phyloP scores from a whole-genome alignment of 2,329 filamentous ascomycete species.

The Aspergillus aculeatinus region DNA sequence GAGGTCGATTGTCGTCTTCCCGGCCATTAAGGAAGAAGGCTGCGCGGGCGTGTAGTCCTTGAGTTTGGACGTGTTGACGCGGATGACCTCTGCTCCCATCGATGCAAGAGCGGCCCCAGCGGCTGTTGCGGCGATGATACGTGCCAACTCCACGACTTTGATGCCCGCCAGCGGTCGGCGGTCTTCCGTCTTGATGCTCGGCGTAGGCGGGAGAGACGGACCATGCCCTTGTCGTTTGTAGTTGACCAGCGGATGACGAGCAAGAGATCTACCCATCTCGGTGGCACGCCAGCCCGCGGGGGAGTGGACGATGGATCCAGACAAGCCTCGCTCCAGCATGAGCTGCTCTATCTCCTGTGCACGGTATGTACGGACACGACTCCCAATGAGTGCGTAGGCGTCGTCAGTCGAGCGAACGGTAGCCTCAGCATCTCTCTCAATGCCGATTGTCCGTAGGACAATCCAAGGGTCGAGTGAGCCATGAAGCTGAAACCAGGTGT shows the following conservation, averaged over 20 bases:
- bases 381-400: slow-evolving; percentile 25
- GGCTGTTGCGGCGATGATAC: slow-evolving; percentile 41
- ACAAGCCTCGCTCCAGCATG: slow-evolving; percentile 44
- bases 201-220: slow-evolving; percentile 33
- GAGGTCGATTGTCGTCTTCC: slow-evolving; percentile 28
- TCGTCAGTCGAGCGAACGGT: slow-evolving; percentile 8
- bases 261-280: slow-evolving; percentile 45
- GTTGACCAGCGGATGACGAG: slow-evolving; percentile 47
- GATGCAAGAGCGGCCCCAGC: slow-evolving; percentile 45
- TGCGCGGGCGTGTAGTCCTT: no score
- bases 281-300: slow-evolving; percentile 47
- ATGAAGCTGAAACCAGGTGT: slow-evolving; percentile 53
- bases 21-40: slow-evolving; percentile 13
- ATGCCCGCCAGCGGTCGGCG: slow-evolving; percentile 42
- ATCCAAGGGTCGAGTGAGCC: slow-evolving; percentile 49
- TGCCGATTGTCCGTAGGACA: slow-evolving; percentile 47
- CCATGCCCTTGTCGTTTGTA: slow-evolving; percentile 36
- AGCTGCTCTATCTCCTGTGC: slow-evolving; percentile 46
- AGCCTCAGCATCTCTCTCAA: slow-evolving; percentile 35
- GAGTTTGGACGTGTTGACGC: slow-evolving; percentile 46
- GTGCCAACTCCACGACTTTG: slow-evolving; percentile 49
- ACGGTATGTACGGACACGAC: slow-evolving; percentile 34
- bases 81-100: slow-evolving; percentile 49
- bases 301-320: slow-evolving; percentile 47
- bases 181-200: slow-evolving; percentile 10